These are phyloP conservation scores for Umbelopsis isabellina DNA, from an alignment of 192 early-diverging fungal genomes.

Conservation along the genomic window DNA sequence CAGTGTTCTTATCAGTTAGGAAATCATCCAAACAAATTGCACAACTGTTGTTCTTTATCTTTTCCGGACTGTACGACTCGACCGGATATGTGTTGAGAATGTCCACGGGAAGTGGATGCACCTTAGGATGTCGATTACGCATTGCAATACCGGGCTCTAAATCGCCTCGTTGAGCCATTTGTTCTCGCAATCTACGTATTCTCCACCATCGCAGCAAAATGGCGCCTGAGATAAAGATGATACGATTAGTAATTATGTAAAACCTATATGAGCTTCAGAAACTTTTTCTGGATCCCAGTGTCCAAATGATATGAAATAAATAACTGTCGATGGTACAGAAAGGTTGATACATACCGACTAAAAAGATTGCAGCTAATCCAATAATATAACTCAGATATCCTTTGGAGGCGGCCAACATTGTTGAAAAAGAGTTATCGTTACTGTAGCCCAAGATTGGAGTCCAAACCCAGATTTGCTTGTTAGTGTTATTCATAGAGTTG, in stretches of 20 bases:
- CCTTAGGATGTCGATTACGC: constrained; percentile 12
- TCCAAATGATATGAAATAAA: too few species aligned
- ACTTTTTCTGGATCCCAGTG: too few species aligned
- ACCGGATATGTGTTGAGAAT: constrained; percentile 35
- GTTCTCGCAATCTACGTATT: constrained; percentile 22
- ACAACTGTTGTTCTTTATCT: constrained; percentile 40
- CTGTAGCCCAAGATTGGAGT: background rate
- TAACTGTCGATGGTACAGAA: background rate
- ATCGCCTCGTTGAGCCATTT: background rate
- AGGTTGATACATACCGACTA: constrained; percentile 25
- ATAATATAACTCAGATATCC: constrained; percentile 36
- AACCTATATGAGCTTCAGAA: background rate
- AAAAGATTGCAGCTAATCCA: constrained; percentile 29
- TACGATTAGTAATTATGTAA: background rate
- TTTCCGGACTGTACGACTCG: constrained; percentile 16
- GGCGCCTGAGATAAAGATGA: constrained; percentile 15
- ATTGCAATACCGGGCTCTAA: background rate
- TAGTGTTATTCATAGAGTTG: background rate
- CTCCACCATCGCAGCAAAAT: constrained; percentile 38
- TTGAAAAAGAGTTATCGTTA: background rate
- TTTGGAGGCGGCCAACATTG: background rate
- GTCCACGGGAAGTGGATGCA: constrained; percentile 31
- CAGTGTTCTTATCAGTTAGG: constrained; percentile 19
- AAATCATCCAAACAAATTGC: constrained; percentile 45
- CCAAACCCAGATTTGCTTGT: background rate